phyloP scores from a whole-genome alignment of 331 rosid species.

The Quercus lobata region DNA sequence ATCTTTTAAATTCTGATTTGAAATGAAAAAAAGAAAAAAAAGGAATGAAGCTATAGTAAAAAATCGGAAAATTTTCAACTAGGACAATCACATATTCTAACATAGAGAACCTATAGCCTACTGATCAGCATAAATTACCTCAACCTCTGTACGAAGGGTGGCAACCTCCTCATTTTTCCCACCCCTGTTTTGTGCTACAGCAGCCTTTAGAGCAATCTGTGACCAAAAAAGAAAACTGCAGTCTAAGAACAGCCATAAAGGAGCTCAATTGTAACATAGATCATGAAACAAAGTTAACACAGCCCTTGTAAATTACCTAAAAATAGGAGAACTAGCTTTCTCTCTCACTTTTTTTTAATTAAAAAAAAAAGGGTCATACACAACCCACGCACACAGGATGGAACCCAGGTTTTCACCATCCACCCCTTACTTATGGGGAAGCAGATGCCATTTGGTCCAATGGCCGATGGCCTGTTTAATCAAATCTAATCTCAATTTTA shows the following conservation, averaged over 20 bases:
- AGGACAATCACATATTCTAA: conserved; percentile 14
- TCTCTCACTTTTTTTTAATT: background rate
- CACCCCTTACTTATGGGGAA: background rate
- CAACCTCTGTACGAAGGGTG: conserved; percentile 76
- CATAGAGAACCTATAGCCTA: background rate
- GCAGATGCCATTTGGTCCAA: background rate
- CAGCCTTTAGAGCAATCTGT: conserved; percentile 97
- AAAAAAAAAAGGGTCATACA: background rate
- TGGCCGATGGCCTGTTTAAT: background rate
- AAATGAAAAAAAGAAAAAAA: background rate
- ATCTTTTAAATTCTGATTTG: conserved; percentile 66
- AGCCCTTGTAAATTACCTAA: background rate
- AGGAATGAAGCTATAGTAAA: conserved; percentile 16
- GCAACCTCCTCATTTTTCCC: conserved; percentile 76
- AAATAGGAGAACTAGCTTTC: conserved; percentile 3
- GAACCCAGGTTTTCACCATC: background rate
- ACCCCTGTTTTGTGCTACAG: conserved; percentile 63
- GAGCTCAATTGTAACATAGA: background rate
- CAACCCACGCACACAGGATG: background rate
- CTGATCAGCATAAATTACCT: conserved; percentile 41
- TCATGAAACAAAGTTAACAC: background rate
- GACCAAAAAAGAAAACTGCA: conserved; percentile 21
- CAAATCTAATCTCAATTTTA: conserved; percentile 1
- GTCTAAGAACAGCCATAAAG: conserved; percentile 23
- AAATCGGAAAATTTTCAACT: background rate